Conservation (phyloP, 116 monocot species). For the Zostera marina region DNA sequence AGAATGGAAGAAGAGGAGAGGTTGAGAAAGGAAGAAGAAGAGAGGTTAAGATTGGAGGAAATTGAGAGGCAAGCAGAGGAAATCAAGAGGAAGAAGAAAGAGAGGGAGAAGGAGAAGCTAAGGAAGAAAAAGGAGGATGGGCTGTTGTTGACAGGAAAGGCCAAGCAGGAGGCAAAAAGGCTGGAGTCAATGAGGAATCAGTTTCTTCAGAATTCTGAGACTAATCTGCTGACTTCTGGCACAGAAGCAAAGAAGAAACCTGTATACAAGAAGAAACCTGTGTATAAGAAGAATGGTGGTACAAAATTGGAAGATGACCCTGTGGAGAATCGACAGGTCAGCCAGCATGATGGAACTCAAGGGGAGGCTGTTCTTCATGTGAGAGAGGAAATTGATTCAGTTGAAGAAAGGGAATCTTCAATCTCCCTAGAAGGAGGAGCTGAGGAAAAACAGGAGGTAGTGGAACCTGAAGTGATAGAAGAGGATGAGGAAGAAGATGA, state of each 20-base stretch:
- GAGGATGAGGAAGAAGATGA: constrained; percentile 56
- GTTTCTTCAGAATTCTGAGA: constrained; percentile 24
- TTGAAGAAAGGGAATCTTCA: constrained; percentile 17
- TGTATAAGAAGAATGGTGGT: constrained; percentile 26
- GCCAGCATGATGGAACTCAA: constrained; percentile 11
- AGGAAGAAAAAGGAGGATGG: constrained; percentile 59
- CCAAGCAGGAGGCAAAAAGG: constrained; percentile 48
- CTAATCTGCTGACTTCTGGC: constrained; percentile 17
- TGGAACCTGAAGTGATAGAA: constrained; percentile 18
- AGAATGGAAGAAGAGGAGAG: constrained; percentile 81
- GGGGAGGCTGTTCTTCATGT: constrained; percentile 17
- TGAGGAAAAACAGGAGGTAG: constrained; percentile 21
- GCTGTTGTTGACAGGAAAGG: constrained; percentile 56
- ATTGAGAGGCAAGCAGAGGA: constrained; percentile 63
- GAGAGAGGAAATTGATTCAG: constrained; percentile 11
- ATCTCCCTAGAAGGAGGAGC: constrained; percentile 15
- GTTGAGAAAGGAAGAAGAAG: constrained; percentile 67
- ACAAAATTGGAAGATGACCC: constrained; percentile 23
- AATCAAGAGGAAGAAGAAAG: constrained; percentile 78
- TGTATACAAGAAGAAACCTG: constrained; percentile 39
- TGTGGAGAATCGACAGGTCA: constrained; percentile 1
- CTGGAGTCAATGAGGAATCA: constrained; percentile 65
- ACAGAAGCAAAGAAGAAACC: constrained; percentile 59
- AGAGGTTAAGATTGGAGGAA: constrained; percentile 48
- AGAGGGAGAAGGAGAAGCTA: constrained; percentile 84